A percentile compares a stretch with the other conserved stretches of the same genome.
These are phyloP conservation scores for Baudoinia panamericana DNA, from an alignment of 495 filamentous ascomycete genomes.

Conservation along the genomic window DNA sequence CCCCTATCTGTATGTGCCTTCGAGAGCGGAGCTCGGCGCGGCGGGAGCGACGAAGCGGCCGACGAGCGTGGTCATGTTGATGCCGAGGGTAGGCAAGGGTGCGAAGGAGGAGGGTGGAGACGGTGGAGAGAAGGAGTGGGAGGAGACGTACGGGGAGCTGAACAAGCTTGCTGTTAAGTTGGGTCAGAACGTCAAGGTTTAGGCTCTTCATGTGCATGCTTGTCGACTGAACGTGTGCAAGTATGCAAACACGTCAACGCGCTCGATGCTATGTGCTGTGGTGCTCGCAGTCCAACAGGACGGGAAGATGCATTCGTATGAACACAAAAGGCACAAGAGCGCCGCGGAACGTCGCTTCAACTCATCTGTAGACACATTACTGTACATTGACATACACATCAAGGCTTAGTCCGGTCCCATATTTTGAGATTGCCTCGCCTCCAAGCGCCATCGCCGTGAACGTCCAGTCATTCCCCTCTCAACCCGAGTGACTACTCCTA, in stretches of 20 bases:
- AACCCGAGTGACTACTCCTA: neutral
- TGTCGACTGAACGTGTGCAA: neutral
- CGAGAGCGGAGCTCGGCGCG: conserved; percentile 77
- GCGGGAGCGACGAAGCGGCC: conserved; percentile 88
- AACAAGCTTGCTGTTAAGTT: conserved; percentile 16
- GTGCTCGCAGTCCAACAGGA: too few species aligned
- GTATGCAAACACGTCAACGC: neutral
- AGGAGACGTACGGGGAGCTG: conserved; percentile 18
- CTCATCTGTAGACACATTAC: too few species aligned
- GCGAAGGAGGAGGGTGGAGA: conserved; percentile 6
- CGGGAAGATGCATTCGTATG: too few species aligned
- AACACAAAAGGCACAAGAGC: too few species aligned
- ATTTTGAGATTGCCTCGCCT: too few species aligned
- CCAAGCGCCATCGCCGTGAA: too few species aligned
- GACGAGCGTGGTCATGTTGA: conserved; percentile 75
- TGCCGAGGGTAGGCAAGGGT: conserved; percentile 6
- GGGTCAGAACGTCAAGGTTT: conserved; percentile 18
- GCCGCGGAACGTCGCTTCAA: too few species aligned
- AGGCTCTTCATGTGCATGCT: neutral
- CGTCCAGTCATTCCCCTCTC: neutral
- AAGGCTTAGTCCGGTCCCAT: too few species aligned
- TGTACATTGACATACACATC: too few species aligned
- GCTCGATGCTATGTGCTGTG: neutral
- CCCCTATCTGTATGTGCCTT: conserved; percentile 82
- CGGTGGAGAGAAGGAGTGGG: conserved; percentile 15